Evolutionary conservation across 1,284 basidiomycete genomes (phyloP).

Genomic region (Ustilago lituana): DNA sequence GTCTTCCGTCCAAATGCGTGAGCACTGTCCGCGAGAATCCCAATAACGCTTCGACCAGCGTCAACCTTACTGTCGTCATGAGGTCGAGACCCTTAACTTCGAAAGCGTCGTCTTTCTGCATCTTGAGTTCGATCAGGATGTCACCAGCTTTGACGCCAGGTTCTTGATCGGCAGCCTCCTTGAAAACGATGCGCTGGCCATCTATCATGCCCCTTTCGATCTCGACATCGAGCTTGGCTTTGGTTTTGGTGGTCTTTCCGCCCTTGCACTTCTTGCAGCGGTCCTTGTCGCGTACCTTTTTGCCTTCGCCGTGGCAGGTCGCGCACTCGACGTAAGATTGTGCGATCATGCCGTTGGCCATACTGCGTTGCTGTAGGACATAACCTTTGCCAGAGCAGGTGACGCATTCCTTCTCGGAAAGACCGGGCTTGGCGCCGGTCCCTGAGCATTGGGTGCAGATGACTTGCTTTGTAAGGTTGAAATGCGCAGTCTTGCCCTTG

Average conservation of each 20-base stretch:
- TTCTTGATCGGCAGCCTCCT: conserved; percentile 81
- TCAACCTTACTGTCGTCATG: conserved; percentile 73
- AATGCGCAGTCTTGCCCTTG: conserved; percentile 86
- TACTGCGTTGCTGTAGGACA: conserved; percentile 71
- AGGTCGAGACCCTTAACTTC: conserved; percentile 82
- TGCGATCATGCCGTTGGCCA: conserved; percentile 67
- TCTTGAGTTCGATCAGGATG: conserved; percentile 83
- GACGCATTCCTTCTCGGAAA: conserved; percentile 81
- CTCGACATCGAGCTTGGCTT: conserved; percentile 72
- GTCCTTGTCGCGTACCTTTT: conserved; percentile 86
- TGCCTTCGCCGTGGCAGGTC: conserved; percentile 82
- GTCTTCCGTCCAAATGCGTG: conserved; percentile 63
- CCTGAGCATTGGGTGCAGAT: conserved; percentile 84
- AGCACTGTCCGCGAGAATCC: conserved; percentile 63
- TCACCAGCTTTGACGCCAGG: conserved; percentile 58
- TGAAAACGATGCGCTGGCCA: conserved; percentile 83
- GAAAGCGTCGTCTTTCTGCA: conserved; percentile 78
- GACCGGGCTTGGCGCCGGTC: conserved; percentile 82
- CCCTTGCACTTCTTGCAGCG: conserved; percentile 97
- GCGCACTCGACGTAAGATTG: conserved; percentile 74
- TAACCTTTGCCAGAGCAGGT: conserved; percentile 86
- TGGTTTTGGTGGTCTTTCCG: conserved; percentile 82
- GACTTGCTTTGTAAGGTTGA: conserved; percentile 87
- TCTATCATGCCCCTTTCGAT: conserved; percentile 89
- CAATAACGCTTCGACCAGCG: conserved; percentile 54